phyloP scores from a whole-genome alignment of 371 early-diverging fungal genomes.

The Mucor mucedo region DNA sequence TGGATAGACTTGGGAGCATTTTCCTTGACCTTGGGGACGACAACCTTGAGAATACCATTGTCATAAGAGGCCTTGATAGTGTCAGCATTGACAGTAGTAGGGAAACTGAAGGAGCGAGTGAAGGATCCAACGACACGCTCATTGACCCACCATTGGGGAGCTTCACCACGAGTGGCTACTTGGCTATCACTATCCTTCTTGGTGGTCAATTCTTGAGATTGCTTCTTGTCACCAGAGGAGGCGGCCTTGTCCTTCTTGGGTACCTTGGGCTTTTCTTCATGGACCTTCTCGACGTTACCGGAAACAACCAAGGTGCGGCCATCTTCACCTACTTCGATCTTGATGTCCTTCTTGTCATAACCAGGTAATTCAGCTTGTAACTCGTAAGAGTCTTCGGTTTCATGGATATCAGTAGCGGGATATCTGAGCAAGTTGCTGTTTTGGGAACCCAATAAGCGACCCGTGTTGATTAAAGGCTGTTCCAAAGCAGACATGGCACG shows the following conservation, averaged over 20 bases:
- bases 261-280: background rate
- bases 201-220: background rate
- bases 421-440: slow-evolving; percentile 16
- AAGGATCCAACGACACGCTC: slow-evolving; percentile 46
- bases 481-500: slow-evolving; percentile 45
- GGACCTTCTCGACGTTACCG: slow-evolving; percentile 23
- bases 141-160: slow-evolving; percentile 42
- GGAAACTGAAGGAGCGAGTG: slow-evolving; percentile 40
- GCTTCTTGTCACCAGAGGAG: too few species aligned
- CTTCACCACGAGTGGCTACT: background rate
- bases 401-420: slow-evolving; percentile 40
- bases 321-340: slow-evolving; percentile 38
- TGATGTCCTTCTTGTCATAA: slow-evolving; percentile 39
- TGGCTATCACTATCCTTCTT: background rate
- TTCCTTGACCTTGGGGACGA: slow-evolving; percentile 35
- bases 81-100: slow-evolving; percentile 30
- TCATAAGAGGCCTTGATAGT: slow-evolving; percentile 47
- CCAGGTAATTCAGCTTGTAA: slow-evolving; percentile 50
- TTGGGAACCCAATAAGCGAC: background rate
- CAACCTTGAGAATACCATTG: slow-evolving; percentile 45
- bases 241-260: background rate
- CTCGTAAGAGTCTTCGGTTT: slow-evolving; percentile 33
- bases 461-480: slow-evolving; percentile 34
- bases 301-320: slow-evolving; percentile 31
- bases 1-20: slow-evolving; percentile 18